Evolutionary conservation across 2,329 filamentous ascomycete species (phyloP), one percentile per base, ranked within the genome.

Genomic region (Penicillium capsulatum): DNA sequence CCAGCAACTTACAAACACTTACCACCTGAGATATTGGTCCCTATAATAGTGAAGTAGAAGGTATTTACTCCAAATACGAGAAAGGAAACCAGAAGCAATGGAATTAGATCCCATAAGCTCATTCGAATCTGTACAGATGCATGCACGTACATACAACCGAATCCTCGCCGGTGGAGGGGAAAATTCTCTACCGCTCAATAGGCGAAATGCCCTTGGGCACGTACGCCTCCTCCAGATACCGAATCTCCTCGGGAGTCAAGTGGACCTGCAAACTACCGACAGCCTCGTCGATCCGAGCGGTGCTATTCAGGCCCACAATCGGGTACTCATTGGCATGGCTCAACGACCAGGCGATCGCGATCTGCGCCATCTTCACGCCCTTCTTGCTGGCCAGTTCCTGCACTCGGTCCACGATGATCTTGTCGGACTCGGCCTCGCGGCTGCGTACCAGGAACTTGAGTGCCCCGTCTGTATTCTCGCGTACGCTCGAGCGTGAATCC

Each of bases 311-410:
- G 0, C 82, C 81, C 37, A 83, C 66, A 42, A 84, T 83, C 2
- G 79, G 80, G 48, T 71, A 76, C 16, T 70, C 61, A 4, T 74
- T 71, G 31, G 72, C 67, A 46, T 69, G 67, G 47, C 72, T 69
- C 48, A 77, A 65, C 40, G 74, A 72, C 82, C 82, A 86, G 2
- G 79, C 80, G 38, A 81, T 69, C 1, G 78, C 74, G 14, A 86
- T 75, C 40, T 82, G 75, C 31, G 77, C 75, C 74, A 85, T 84
- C 47, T 71, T 76, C 57, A 76, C 69, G 0, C 69, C 72, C 50
- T 73, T 72, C 62, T 79, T 77, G 46, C 70, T 66, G 0, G 80
- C 77, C 10, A 83, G 48, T 57, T 82, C 74, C 58, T 81, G 71
- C 2, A 81, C 75, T 0, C 76, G 67, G 24, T 64, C 60, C 34